Percentiles rank a stretch among this genome's conserved stretches.
Evolutionary conservation across 306 rosid species (phyloP).

Genomic region (Rosa lucieae): DNA sequence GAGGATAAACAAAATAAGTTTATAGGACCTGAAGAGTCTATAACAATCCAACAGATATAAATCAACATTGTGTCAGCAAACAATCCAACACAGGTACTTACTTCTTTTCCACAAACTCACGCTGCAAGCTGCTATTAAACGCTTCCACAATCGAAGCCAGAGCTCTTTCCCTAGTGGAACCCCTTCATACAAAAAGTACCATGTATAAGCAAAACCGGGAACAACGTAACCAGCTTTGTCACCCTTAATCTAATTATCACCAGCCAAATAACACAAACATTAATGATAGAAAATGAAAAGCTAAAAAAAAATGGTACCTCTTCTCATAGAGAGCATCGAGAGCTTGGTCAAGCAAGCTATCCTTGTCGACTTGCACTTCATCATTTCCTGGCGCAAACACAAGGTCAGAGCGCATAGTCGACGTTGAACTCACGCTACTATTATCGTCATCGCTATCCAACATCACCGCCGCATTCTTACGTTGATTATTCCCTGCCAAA

Average conservation of each 20-base stretch:
- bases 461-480: slow-evolving; percentile 60
- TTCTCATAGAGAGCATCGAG: slow-evolving; percentile 80
- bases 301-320: slow-evolving; percentile 49
- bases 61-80: not conserved
- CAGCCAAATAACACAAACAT: not conserved
- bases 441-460: slow-evolving; percentile 75
- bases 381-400: slow-evolving; percentile 53
- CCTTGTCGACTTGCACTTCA: slow-evolving; percentile 62
- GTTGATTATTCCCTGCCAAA: slow-evolving; percentile 70
- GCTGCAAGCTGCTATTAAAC: slow-evolving; percentile 65
- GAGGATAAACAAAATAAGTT: slow-evolving; percentile 15
- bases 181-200: slow-evolving; percentile 47
- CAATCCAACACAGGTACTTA: slow-evolving; percentile 32
- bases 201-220: not conserved
- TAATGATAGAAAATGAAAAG: not conserved
- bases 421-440: slow-evolving; percentile 79
- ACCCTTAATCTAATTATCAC: not conserved
- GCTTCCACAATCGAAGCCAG: slow-evolving; percentile 60
- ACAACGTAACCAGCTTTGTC: not conserved
- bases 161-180: slow-evolving; percentile 81
- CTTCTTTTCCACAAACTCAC: slow-evolving; percentile 83
- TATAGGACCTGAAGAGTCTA: not conserved
- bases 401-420: slow-evolving; percentile 66
- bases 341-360: slow-evolving; percentile 78
- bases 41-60: not conserved